These are phyloP conservation scores for Geranium incanum DNA, from an alignment of 441 rosid species.

Conservation along the genomic window DNA sequence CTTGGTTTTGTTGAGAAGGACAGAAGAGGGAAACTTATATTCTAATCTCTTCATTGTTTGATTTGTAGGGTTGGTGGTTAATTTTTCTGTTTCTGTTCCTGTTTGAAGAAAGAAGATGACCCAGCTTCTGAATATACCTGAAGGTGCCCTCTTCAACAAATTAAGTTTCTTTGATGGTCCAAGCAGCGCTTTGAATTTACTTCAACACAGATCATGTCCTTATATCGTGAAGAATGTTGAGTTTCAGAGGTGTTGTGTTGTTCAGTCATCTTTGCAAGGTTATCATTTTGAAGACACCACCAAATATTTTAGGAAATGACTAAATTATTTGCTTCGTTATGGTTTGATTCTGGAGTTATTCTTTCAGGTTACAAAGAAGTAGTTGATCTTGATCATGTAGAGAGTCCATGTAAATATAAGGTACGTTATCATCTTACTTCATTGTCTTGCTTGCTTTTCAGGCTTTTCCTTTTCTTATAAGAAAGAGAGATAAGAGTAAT, in stretches of 20 bases:
- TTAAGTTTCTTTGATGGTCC: slow-evolving; percentile 17
- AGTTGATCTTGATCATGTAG: slow-evolving; percentile 17
- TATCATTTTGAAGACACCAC: slow-evolving; percentile 3
- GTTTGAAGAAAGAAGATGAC: slow-evolving; percentile 23
- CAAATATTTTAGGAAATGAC: background rate
- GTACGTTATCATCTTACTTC: slow-evolving; percentile 18
- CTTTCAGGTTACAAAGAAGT: slow-evolving; percentile 29
- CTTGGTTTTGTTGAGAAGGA: background rate
- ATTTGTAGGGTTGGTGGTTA: background rate
- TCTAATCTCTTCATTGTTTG: background rate
- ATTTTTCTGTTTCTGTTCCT: background rate
- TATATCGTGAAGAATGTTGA: slow-evolving; percentile 15
- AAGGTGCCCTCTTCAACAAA: slow-evolving; percentile 23
- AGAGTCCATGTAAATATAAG: slow-evolving; percentile 22
- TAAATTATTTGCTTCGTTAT: background rate
- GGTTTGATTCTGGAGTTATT: slow-evolving; percentile 13
- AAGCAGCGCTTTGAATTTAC: slow-evolving; percentile 17
- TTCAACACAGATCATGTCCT: slow-evolving; percentile 20
- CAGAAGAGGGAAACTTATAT: background rate
- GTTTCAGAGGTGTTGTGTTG: slow-evolving; percentile 5
- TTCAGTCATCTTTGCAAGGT: slow-evolving; percentile 33
- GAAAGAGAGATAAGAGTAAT: background rate
- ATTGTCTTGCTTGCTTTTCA: background rate
- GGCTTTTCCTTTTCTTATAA: background rate
- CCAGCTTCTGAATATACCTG: slow-evolving; percentile 23